Base-by-base conservation (phyloP, 495 filamentous ascomycete species). In the Aspergillus baeticus region DNA sequence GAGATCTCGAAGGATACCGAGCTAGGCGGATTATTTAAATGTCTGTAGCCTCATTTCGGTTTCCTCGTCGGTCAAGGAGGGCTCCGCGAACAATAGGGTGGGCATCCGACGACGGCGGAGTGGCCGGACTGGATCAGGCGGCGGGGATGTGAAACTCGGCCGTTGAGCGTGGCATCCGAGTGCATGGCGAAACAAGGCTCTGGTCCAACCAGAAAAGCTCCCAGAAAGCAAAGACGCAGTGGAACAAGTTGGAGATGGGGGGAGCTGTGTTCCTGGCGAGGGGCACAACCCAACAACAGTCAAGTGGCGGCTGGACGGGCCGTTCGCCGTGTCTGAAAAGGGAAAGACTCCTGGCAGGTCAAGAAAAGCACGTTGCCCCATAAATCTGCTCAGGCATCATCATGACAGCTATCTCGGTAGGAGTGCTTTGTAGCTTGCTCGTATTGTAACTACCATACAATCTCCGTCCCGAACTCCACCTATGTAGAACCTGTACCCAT, bases 301-400 rank as follows among this genome's bases (percentile, higher is more conserved):
- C 35, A 43, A 36, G 56, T 34, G 46, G 54, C 63, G 70, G 64
- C 55, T 68, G 45, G 34, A 58, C 69, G 69, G 71, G 51, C 71
- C 69, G 69, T 41, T 42, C 54, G 52, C 64, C 67, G 66, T 57
- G 54, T 42, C 54, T 15, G n/a, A 50, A 50, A 50, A 13, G 15
- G 54, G 18, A 49, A 42, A 20, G 15, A 13, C 29, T 1, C 10
- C 3, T 44, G 35, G 35, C 10, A 29, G 10, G 3, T 11, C 18
- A 17, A 17, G 26, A 34, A 48, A 35, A 18, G 26, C 5, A 47
- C 44, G 35, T 48, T 48, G 45, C 26, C 22, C 42, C 42, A 29
- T 45, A 22, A 29, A 29, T 29, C 26, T 8, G 26, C 26, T 29
- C 4, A 29, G 26, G 8, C 8, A 3, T 29, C 26, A 29, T 29